phyloP scores from a whole-genome alignment of 2,329 filamentous ascomycete genomes.

The Rhinocladiella similis region DNA sequence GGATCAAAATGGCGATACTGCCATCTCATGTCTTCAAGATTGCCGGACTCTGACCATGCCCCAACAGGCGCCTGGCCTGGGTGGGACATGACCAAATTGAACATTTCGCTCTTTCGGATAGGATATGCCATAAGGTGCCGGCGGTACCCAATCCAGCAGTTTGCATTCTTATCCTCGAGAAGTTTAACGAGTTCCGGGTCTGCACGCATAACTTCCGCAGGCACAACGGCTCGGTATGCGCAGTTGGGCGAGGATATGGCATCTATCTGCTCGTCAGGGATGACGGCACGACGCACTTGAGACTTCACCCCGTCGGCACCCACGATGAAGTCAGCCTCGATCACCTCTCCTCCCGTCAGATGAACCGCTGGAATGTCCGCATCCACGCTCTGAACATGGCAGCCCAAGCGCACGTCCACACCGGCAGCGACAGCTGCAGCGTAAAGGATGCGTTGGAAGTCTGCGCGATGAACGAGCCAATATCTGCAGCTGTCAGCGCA shows the following conservation, averaged over 20 bases:
- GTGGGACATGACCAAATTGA: constrained; percentile 31
- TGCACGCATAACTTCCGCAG: background rate
- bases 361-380: background rate
- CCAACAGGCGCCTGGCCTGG: constrained; percentile 11
- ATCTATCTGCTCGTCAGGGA: constrained; percentile 1
- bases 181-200: constrained; percentile 8
- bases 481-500: too few relatives aligned
- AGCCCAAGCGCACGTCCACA: too few relatives aligned
- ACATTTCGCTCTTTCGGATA: constrained; percentile 24
- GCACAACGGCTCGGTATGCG: constrained; percentile 13
- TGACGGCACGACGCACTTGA: constrained; percentile 1
- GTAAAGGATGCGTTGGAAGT: too few relatives aligned
- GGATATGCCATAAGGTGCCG: constrained; percentile 33
- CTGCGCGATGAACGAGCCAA: too few relatives aligned
- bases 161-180: constrained; percentile 2
- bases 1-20: too few relatives aligned
- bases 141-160: constrained; percentile 30
- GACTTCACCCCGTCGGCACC: constrained; percentile 29
- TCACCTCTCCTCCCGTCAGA: constrained; percentile 17
- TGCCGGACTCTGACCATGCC: too few relatives aligned
- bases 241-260: constrained; percentile 1
- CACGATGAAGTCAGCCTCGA: constrained; percentile 23
- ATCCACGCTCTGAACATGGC: too few relatives aligned
- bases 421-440: too few relatives aligned
- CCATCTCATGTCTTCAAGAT: too few relatives aligned